A percentile compares a stretch with the other conserved stretches of the same genome.
phyloP scores from a whole-genome alignment of 1,284 basidiomycete genomes.

The Trichosporon sp. region DNA sequence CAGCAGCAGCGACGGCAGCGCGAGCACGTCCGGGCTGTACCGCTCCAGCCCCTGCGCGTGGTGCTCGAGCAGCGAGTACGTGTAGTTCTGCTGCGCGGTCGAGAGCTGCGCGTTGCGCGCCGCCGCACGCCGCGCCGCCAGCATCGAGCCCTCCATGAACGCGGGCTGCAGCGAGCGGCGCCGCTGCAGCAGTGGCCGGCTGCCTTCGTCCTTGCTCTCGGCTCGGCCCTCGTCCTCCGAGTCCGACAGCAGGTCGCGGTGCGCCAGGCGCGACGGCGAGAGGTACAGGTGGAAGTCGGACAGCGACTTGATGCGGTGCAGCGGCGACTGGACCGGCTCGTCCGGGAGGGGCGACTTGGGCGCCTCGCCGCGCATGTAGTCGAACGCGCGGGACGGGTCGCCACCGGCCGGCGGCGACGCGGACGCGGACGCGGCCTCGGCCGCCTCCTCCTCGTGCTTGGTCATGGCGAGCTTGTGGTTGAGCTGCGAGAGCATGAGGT shows the following conservation, averaged over 20 bases:
- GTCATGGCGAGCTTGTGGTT: slow-evolving; percentile 23
- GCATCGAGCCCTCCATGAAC: slow-evolving; percentile 22
- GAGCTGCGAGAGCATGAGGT: slow-evolving; percentile 9
- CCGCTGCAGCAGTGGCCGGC: neutral
- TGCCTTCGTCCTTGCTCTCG: neutral
- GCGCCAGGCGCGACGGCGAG: slow-evolving; percentile 44
- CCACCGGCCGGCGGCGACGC: neutral
- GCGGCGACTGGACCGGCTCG: slow-evolving; percentile 4
- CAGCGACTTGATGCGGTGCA: slow-evolving; percentile 40
- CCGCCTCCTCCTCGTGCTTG: slow-evolving; percentile 7
- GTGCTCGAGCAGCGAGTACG: slow-evolving; percentile 36
- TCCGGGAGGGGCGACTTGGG: neutral
- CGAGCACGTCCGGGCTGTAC: slow-evolving; percentile 17
- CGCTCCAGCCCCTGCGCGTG: slow-evolving; percentile 37
- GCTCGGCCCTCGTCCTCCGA: slow-evolving; percentile 28
- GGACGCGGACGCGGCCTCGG: neutral
- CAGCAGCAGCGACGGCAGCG: neutral
- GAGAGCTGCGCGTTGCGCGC: slow-evolving; percentile 2
- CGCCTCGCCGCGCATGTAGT: neutral
- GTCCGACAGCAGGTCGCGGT: slow-evolving; percentile 40
- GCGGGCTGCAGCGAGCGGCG: slow-evolving; percentile 28
- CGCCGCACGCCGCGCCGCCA: slow-evolving; percentile 19
- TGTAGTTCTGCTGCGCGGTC: slow-evolving; percentile 27
- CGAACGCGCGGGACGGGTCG: neutral
- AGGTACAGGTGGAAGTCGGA: slow-evolving; percentile 49